Conservation (phyloP, 2,329 filamentous ascomycete species). For the Aspergillus fumigatus region DNA sequence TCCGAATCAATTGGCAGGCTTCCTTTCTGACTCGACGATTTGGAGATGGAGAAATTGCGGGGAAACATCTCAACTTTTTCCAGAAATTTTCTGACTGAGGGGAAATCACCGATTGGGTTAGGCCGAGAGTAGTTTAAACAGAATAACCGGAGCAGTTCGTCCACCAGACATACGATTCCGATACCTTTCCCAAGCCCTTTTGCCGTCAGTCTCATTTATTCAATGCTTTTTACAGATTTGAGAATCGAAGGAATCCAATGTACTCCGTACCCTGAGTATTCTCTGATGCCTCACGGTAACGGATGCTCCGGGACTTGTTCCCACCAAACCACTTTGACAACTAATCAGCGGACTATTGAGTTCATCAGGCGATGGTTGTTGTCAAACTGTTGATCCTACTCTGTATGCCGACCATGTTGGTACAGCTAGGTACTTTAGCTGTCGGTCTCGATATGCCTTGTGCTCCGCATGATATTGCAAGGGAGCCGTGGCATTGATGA, state of each 20-base stretch:
- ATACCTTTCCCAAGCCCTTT: not conserved
- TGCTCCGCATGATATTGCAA: not conserved
- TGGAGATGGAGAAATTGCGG: not conserved
- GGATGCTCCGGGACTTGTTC: not conserved
- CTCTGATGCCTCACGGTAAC: not conserved
- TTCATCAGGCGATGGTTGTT: not conserved
- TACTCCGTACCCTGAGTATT: not conserved
- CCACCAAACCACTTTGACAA: not conserved
- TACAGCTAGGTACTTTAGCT: not conserved
- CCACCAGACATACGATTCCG: not conserved
- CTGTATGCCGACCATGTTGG: not conserved
- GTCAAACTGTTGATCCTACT: not conserved
- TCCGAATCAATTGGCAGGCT: not conserved
- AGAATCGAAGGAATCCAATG: not conserved
- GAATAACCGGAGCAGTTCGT: not conserved
- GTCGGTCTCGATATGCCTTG: not conserved
- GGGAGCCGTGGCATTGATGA: not conserved
- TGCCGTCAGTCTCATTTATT: not conserved
- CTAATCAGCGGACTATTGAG: not conserved
- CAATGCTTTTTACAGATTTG: not conserved
- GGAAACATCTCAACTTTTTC: not conserved
- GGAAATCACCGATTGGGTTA: constrained; percentile 2
- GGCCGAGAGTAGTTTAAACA: not conserved
- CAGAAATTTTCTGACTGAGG: constrained; percentile 1
- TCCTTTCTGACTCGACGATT: not conserved